Base-by-base conservation (phyloP, 768 basidiomycete genomes). In the Mrakia gelida region DNA sequence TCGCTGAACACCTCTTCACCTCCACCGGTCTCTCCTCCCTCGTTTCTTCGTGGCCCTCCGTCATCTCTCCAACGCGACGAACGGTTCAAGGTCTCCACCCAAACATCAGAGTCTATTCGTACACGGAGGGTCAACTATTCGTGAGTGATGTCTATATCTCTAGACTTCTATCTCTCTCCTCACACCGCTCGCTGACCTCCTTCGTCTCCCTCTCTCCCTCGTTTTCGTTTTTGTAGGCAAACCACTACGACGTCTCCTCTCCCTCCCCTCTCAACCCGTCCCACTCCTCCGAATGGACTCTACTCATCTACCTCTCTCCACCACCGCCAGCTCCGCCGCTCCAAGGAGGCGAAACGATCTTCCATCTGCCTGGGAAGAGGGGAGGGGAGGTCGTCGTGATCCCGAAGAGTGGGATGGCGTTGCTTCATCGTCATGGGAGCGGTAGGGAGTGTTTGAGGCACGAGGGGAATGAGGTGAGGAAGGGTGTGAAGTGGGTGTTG, bases 401-500 rank as follows among this genome's bases (percentile, higher is more conserved):
- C 28, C 79, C 82, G 8, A 80, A 80, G 75, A 73, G 80, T 7
- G 82, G 82, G 13, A 77, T 80, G 78, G 75, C 81, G 26, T 43
- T 81, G 28, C 77, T 83, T 18, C 82, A 83, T 71, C 79, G 80
- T 79, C 82, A 83, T 70, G 82, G 82, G 21, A 70, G 67, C 10
- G 77, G 75, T 26, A 79, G 79, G 23, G 82, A 81, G 3, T 82
- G 82, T 73, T 52, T 83, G 61, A 61, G 76, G 45, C 82, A 83
- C 56, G 81, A 83, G 73, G 82, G 82, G 18, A 79, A 80, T 9
- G 77, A 79, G 59, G 81, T 83, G 43, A 75, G 45, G 28, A 75
- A 62, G 49, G 82, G 82, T 3, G 81, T 80, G 68, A 83, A 83
- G 54, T 82, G 81, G 82, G 80, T 83, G 7, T 63, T 83, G 71